phyloP scores from a whole-genome alignment of 129 eudicot species.

The Artemisia tridentata region DNA sequence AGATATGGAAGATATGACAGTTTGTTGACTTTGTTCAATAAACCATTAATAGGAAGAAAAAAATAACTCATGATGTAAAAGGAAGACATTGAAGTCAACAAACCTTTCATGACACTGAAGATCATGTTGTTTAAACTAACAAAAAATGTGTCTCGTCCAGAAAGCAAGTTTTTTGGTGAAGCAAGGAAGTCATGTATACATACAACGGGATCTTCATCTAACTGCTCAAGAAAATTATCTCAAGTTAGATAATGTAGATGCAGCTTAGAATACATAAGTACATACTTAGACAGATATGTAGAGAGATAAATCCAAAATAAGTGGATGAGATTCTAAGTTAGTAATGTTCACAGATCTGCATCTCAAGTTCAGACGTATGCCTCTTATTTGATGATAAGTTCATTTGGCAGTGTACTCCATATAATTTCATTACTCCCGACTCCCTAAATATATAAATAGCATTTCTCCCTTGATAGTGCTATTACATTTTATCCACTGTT shows the following conservation, averaged over 20 bases:
- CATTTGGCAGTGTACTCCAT: too few species aligned
- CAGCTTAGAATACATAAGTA: constrained; percentile 11
- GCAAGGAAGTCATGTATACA: constrained; percentile 57
- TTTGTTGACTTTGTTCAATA: background rate
- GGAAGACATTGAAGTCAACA: constrained; percentile 24
- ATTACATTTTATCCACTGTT: too few species aligned
- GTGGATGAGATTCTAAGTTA: too few species aligned
- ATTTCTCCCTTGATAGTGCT: too few species aligned
- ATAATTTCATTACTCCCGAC: too few species aligned
- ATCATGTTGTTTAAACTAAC: constrained; percentile 57
- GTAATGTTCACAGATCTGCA: too few species aligned
- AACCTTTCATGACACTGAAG: constrained; percentile 71
- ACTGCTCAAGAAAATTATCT: constrained; percentile 40
- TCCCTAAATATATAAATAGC: too few species aligned
- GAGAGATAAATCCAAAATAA: too few species aligned
- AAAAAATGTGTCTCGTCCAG: constrained; percentile 70
- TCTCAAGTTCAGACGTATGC: too few species aligned
- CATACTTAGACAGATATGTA: constrained; percentile 7
- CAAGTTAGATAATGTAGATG: constrained; percentile 18
- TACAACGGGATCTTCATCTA: constrained; percentile 64
- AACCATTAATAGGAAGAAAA: constrained; percentile 5
- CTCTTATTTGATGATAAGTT: too few species aligned
- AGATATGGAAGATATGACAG: background rate
- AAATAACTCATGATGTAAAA: constrained; percentile 12
- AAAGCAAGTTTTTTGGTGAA: constrained; percentile 69